Percentiles rank a stretch among this genome's conserved stretches.
phyloP scores from a whole-genome alignment of 2,329 filamentous ascomycete genomes.

The Boeremia exigua region DNA sequence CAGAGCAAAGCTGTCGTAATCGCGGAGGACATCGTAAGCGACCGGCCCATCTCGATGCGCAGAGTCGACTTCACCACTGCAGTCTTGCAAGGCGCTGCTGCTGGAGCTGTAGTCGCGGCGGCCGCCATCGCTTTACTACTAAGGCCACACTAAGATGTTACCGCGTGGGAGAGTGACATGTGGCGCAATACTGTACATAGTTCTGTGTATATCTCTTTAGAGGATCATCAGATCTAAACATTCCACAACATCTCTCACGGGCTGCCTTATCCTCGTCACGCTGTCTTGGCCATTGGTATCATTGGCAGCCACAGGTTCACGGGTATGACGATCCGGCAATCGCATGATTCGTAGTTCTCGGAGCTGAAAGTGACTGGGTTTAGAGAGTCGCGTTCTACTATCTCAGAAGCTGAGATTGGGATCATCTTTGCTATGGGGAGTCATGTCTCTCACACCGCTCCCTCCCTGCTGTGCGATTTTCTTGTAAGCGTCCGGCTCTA shows the following conservation, averaged over 20 bases:
- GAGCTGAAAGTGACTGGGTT: no score
- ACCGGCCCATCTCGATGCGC: slow-evolving; percentile 52
- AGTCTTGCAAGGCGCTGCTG: slow-evolving; percentile 53
- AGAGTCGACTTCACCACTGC: slow-evolving; percentile 55
- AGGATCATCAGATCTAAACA: no score
- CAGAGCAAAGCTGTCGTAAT: slow-evolving; percentile 28
- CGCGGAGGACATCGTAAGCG: slow-evolving; percentile 51
- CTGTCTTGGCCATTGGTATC: no score
- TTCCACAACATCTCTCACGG: no score
- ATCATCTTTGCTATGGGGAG: background rate
- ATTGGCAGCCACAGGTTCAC: no score
- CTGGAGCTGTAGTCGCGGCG: slow-evolving; percentile 47
- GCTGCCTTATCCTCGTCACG: no score
- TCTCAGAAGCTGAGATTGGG: background rate
- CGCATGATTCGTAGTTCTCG: no score
- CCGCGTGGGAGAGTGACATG: background rate
- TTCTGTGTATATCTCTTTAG: slow-evolving; percentile 1
- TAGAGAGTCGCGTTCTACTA: background rate
- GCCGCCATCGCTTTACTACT: slow-evolving; percentile 35
- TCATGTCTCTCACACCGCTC: slow-evolving; percentile 2
- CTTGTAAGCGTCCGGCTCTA: background rate
- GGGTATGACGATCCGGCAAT: no score
- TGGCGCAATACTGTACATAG: slow-evolving; percentile 10
- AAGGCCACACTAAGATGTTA: slow-evolving; percentile 23
- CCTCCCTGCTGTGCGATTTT: background rate